A percentile compares a stretch with the other conserved stretches of the same genome.
Evolutionary conservation across 2,329 filamentous ascomycete species (phyloP).

Genomic region (Dactylonectria macrodidyma): DNA sequence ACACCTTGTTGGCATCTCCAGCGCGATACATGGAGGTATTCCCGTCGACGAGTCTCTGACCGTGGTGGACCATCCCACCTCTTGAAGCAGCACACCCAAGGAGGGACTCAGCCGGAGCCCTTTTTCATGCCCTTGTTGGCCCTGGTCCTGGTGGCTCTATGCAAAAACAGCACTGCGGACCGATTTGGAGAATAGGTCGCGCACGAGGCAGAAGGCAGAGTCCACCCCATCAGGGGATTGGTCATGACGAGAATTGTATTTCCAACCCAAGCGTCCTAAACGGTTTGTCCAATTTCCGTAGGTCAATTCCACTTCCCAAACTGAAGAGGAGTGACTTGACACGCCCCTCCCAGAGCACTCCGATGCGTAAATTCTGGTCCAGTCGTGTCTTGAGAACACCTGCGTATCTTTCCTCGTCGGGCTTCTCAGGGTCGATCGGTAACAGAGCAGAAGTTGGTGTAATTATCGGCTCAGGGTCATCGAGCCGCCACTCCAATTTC

Average conservation of each 20-base stretch:
- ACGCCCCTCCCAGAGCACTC: slow-evolving; percentile 92
- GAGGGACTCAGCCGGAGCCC: slow-evolving; percentile 3
- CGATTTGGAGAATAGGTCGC: slow-evolving; percentile 21
- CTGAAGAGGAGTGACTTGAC: slow-evolving; percentile 95
- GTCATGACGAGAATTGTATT: slow-evolving; percentile 85
- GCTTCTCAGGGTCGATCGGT: slow-evolving; percentile 39
- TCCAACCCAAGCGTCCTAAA: slow-evolving; percentile 84
- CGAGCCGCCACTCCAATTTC: slow-evolving; percentile 66
- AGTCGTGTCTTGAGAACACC: slow-evolving; percentile 92
- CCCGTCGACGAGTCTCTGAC: slow-evolving; percentile 24
- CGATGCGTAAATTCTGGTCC: slow-evolving; percentile 89
- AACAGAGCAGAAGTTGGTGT: slow-evolving; percentile 32
- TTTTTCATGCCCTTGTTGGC: slow-evolving; percentile 20
- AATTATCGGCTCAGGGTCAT: slow-evolving; percentile 53
- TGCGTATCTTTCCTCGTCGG: slow-evolving; percentile 76
- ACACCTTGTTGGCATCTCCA: slow-evolving; percentile 11
- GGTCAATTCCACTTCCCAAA: slow-evolving; percentile 87
- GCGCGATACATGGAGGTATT: slow-evolving; percentile 17
- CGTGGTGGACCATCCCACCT: slow-evolving; percentile 20
- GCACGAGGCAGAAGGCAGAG: slow-evolving; percentile 1
- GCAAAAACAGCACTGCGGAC: slow-evolving; percentile 14
- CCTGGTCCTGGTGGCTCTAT: slow-evolving; percentile 27
- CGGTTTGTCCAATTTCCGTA: slow-evolving; percentile 81
- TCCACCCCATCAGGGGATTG: background rate
- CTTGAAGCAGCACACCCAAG: slow-evolving; percentile 21